These are phyloP conservation scores for Poa pratensis DNA, from an alignment of 176 grass and related monocot species.

Conservation along the genomic window DNA sequence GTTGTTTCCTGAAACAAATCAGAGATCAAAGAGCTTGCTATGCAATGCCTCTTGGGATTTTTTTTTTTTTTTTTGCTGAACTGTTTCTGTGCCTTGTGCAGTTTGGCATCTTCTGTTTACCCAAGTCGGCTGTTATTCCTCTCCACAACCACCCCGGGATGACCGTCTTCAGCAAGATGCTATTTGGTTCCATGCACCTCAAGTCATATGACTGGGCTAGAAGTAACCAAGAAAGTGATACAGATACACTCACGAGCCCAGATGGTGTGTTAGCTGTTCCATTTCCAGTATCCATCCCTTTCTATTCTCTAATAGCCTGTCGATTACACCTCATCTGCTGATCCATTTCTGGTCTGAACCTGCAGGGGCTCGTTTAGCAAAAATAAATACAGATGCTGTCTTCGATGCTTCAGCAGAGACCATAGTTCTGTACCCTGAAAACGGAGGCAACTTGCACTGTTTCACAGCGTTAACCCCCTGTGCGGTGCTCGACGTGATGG, in stretches of 20 bases:
- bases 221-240: neutral
- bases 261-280: constrained; percentile 15
- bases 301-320: neutral
- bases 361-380: constrained; percentile 66
- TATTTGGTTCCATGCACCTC: constrained; percentile 91
- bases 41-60: neutral
- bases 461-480: constrained; percentile 83
- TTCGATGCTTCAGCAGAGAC: constrained; percentile 55
- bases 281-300: neutral
- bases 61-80: too few relatives aligned
- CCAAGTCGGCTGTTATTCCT: constrained; percentile 70
- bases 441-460: constrained; percentile 86
- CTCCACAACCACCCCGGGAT: constrained; percentile 95
- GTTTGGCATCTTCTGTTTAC: constrained; percentile 93
- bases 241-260: neutral
- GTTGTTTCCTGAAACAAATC: neutral
- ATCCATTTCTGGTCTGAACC: neutral
- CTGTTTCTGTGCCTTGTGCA: constrained; percentile 36
- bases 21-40: neutral
- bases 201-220: constrained; percentile 89
- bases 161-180: constrained; percentile 95
- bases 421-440: constrained; percentile 73
- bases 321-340: neutral
- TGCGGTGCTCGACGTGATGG: constrained; percentile 84
- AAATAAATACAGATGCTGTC: constrained; percentile 66